phyloP scores from a whole-genome alignment of 371 early-diverging fungal genomes.

The Fennellomyces sp. region DNA sequence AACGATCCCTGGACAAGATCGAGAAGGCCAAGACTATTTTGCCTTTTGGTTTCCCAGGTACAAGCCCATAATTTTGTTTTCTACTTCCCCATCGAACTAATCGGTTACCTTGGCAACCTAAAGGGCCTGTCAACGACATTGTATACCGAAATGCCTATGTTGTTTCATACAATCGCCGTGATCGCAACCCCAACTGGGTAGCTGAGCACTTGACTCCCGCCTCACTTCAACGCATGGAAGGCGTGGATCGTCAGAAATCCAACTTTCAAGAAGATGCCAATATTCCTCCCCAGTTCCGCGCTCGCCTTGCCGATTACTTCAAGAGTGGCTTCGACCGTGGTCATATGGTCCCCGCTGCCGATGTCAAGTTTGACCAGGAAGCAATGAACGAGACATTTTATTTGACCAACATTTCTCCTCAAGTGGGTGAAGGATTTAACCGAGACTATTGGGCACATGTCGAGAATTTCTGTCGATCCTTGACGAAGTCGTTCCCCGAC shows the following conservation, averaged over 20 bases:
- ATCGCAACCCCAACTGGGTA: constrained; percentile 88
- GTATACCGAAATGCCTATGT: constrained; percentile 63
- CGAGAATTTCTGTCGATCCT: constrained; percentile 72
- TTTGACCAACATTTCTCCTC: constrained; percentile 81
- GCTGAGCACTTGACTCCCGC: constrained; percentile 80
- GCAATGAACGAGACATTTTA: constrained; percentile 83
- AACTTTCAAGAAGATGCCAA: constrained; percentile 70
- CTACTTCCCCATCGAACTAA: neutral
- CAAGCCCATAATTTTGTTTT: neutral
- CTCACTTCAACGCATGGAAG: constrained; percentile 55
- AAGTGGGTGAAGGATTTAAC: constrained; percentile 85
- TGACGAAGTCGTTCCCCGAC: constrained; percentile 67
- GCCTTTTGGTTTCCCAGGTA: constrained; percentile 55
- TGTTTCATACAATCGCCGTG: constrained; percentile 71
- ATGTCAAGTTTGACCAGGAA: constrained; percentile 69
- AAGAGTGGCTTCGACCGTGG: constrained; percentile 81
- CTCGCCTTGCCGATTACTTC: constrained; percentile 71
- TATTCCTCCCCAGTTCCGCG: constrained; percentile 71
- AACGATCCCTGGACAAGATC: constrained; percentile 18
- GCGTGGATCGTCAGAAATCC: constrained; percentile 67
- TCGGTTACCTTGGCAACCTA: neutral
- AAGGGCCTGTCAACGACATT: constrained; percentile 65
- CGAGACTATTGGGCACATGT: constrained; percentile 84
- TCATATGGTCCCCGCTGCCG: constrained; percentile 87
- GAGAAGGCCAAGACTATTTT: constrained; percentile 49